Evolutionary conservation across 2,329 filamentous ascomycete genomes (phyloP).

Genomic region (Cordyceps pruinosa): DNA sequence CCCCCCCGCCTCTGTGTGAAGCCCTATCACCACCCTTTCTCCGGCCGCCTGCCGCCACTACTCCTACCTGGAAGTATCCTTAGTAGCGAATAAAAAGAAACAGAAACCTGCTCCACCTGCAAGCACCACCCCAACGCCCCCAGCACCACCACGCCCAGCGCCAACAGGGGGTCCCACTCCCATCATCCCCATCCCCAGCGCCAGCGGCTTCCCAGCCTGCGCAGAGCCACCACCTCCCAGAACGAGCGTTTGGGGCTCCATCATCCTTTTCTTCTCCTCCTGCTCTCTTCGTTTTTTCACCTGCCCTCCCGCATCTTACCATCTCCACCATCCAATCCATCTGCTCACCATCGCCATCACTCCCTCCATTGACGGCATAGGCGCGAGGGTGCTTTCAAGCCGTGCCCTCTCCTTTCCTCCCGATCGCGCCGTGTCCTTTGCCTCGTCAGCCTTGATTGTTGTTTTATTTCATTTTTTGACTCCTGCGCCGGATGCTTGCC

Average conservation of each 20-base stretch:
- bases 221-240: not conserved
- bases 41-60: no score
- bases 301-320: constrained; percentile 6
- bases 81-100: no score
- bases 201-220: not conserved
- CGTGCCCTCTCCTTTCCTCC: not conserved
- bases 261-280: constrained; percentile 9
- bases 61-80: no score
- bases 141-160: not conserved
- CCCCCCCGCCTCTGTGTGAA: no score
- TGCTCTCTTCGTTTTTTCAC: not conserved
- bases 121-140: not conserved
- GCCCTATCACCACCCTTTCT: no score
- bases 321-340: constrained; percentile 9
- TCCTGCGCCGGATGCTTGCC: not conserved
- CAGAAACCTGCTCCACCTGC: no score
- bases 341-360: not conserved
- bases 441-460: not conserved
- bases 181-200: constrained; percentile 8
- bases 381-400: not conserved
- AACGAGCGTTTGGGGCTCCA: constrained; percentile 6
- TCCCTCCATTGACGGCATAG: not conserved
- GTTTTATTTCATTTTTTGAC: not conserved
- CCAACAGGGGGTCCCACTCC: constrained; percentile 11
- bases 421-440: constrained; percentile 5